A percentile compares a stretch with the other conserved stretches of the same genome.
Evolutionary conservation across 345 rosid species (phyloP).

Genomic region (Excoecaria cochinchinensis): DNA sequence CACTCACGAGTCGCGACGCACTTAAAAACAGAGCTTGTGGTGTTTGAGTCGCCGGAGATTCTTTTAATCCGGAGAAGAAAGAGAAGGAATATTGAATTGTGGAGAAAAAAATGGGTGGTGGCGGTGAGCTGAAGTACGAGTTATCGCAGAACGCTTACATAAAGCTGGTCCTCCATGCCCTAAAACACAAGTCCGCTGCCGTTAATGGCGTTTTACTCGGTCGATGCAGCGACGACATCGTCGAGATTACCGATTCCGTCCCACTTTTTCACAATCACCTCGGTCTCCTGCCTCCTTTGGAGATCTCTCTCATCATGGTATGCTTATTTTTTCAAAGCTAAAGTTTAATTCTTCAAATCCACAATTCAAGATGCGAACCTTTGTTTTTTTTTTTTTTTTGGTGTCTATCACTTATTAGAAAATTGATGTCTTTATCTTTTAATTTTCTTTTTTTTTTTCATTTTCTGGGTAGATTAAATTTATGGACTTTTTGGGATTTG

Average conservation of each 20-base stretch:
- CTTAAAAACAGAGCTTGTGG: not conserved
- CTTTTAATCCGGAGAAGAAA: too few relatives aligned
- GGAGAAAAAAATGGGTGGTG: slow-evolving; percentile 35
- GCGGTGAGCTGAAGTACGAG: slow-evolving; percentile 67
- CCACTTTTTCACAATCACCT: slow-evolving; percentile 91
- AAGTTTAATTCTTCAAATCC: not conserved
- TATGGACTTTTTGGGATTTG: not conserved
- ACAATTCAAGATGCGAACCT: too few relatives aligned
- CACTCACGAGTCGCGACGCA: not conserved
- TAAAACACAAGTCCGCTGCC: slow-evolving; percentile 72
- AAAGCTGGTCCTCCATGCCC: slow-evolving; percentile 78
- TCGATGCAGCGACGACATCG: slow-evolving; percentile 40
- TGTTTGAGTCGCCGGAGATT: not conserved
- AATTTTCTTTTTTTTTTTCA: not conserved
- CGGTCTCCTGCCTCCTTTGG: slow-evolving; percentile 85
- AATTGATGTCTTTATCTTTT: not conserved
- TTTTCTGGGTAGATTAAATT: not conserved
- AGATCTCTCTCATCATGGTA: slow-evolving; percentile 94
- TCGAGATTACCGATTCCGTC: slow-evolving; percentile 81
- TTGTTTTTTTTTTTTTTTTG: too few relatives aligned
- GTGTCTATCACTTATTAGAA: too few relatives aligned
- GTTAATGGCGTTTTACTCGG: slow-evolving; percentile 91
- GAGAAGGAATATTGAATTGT: not conserved
- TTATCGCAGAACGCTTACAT: slow-evolving; percentile 84
- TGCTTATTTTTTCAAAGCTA: not conserved